Evolutionary conservation across 768 basidiomycete genomes (phyloP), one percentile per base, ranked within the genome.

Genomic region (Podaxis sp.): DNA sequence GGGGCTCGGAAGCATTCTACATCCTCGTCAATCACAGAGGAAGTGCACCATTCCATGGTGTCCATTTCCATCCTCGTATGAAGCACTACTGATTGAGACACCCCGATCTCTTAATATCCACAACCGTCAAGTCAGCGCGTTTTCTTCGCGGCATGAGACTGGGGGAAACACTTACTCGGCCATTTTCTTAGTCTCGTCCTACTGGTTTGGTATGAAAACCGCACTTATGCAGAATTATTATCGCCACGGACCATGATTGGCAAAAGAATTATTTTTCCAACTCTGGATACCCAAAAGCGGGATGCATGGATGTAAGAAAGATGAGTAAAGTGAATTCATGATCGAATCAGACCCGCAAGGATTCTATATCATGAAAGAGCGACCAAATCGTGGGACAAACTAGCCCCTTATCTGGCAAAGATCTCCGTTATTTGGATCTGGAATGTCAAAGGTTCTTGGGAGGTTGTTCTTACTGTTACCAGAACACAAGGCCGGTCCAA

Each of bases 321-420:
- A 44, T 28, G 40, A 19, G 15, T 46, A 26, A 36, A 49, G 33
- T 49, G 46, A 59, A 13, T 19, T 39, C 39, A 22, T 63, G 55
- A 57, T 51, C 48, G 57, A 49, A 49, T 63, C 61, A 57, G 38
- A 40, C 40, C 33, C 59, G 44, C 61, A 33, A 63, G 61, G 54
- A 57, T 46, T 24, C 33, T 48, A 48, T 52, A 36, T 42, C 59
- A 46, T 63, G 48, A 48, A 64, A 59, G 68, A 67, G 74, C 79
- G 79, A 76, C 77, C 65, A 64, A 71, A 80, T 79, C 79, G 79
- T 79, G 78, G 79, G 79, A 79, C 72, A 68, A 60, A 66, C 64
- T 19, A 59, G 61, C 69, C 70, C 73, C 74, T 71, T 73, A 75
- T 76, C 71, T 73, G 73, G 69, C 72, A 71, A 66, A 71, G 70